These are phyloP conservation scores for Epicoccum sorghinum DNA, from an alignment of 2,329 filamentous ascomycete species.

Conservation along the genomic window DNA sequence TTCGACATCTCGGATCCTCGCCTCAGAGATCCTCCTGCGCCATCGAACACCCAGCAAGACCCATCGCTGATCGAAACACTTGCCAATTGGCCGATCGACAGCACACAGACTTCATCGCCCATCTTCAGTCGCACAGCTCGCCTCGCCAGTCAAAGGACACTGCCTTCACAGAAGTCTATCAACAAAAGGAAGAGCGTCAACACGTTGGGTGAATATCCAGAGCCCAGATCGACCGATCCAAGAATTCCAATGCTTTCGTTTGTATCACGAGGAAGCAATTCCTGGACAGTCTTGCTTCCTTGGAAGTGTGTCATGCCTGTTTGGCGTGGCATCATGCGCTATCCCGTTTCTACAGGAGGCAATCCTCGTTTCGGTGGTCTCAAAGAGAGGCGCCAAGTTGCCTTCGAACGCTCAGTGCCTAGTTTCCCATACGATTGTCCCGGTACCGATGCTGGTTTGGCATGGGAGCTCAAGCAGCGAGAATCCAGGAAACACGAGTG, in stretches of 20 bases:
- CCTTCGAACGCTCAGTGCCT: constrained; percentile 76
- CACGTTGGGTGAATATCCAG: constrained; percentile 67
- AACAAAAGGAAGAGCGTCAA: constrained; percentile 74
- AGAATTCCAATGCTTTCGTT: constrained; percentile 78
- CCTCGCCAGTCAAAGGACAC: constrained; percentile 67
- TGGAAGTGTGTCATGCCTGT: constrained; percentile 87
- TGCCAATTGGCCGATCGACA: constrained; percentile 71
- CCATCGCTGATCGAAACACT: constrained; percentile 60
- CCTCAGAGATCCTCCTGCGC: constrained; percentile 74
- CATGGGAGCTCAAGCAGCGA: constrained; percentile 76
- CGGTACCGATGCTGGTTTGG: constrained; percentile 76
- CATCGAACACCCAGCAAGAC: constrained; percentile 42
- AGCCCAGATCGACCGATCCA: constrained; percentile 67
- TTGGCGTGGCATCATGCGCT: constrained; percentile 87
- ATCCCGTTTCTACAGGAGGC: constrained; percentile 76
- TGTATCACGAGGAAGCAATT: constrained; percentile 61
- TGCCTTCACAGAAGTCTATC: constrained; percentile 78
- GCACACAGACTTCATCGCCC: constrained; percentile 51
- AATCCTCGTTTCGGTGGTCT: constrained; percentile 85
- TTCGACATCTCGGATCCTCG: constrained; percentile 82
- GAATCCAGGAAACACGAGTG: constrained; percentile 67
- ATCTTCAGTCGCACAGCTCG: constrained; percentile 74
- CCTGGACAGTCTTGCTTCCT: constrained; percentile 84
- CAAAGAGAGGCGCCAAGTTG: constrained; percentile 77
- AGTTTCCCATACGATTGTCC: constrained; percentile 90